phyloP scores from a whole-genome alignment of 176 grass and related monocot genomes.

The Bolboschoenus planiculmis region DNA sequence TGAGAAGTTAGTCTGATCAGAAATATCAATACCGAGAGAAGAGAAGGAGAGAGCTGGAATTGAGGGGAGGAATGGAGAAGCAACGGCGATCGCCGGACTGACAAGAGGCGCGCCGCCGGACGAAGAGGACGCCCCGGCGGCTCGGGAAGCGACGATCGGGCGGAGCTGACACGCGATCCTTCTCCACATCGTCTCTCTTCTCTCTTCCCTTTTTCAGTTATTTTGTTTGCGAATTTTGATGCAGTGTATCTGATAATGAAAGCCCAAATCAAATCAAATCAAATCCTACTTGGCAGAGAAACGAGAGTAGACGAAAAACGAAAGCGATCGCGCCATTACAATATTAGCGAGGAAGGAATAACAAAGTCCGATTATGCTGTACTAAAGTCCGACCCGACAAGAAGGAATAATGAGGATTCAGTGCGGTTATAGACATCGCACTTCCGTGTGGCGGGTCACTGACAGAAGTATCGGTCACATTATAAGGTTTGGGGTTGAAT shows the following conservation, averaged over 20 bases:
- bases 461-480: background rate
- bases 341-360: background rate
- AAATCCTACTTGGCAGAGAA: background rate
- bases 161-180: conserved; percentile 15
- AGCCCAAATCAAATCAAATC: background rate
- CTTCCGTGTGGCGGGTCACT: background rate
- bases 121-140: background rate
- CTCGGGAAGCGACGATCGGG: background rate
- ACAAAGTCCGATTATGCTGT: background rate
- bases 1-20: background rate
- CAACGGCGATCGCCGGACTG: background rate
- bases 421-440: too few species aligned
- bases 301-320: background rate
- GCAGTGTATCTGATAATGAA: background rate
- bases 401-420: background rate
- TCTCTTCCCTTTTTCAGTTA: background rate
- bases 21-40: conserved; percentile 10
- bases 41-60: conserved; percentile 5
- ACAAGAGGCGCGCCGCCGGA: background rate
- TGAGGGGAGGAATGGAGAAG: background rate
- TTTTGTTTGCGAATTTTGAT: background rate
- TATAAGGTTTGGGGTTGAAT: too few species aligned
- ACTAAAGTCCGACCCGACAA: background rate
- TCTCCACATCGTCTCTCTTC: conserved; percentile 17
- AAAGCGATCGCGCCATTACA: background rate